Base-by-base conservation (phyloP, 306 rosid genomes). In the Coriaria nepalensis region DNA sequence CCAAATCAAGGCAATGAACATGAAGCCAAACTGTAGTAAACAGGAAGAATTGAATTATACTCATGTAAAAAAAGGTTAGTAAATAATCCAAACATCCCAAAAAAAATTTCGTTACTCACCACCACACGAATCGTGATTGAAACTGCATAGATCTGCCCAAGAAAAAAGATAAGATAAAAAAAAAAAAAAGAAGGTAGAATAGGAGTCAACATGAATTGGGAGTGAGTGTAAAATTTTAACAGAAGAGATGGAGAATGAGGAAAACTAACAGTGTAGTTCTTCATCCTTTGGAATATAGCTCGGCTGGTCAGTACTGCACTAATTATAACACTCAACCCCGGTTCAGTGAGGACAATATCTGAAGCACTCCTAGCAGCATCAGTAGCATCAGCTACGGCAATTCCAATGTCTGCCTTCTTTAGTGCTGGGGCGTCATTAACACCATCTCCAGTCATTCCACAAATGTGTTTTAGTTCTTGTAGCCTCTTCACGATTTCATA, bases 281-380 rank as follows among this genome's bases (percentile, higher is more conserved):
- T n/a, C n/a, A n/a, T n/a, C n/a, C n/a, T n/a, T n/a, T n/a, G n/a
- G 47, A 47, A 45, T 57, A 57, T 57, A 2, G 62, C 62, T 36
- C 62, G 62, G 38, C 62, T 57, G 15, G 62, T 57, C 52, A 57
- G 13, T 10, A 57, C 62, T 36, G 62, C 53, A 20, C 62, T 57
- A 8, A 57, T 57, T 15, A 57, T 57, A 2, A 57, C 62, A 46
- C 62, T 57, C 53, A 57, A 45, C 13, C 62, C 62, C n/a, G n/a
- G n/a, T n/a, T n/a, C n/a, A n/a, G n/a, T n/a, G n/a, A n/a, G n/a
- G n/a, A n/a, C n/a, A n/a, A n/a, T n/a, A n/a, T n/a, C n/a, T n/a
- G n/a, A n/a, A n/a, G n/a, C n/a, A n/a, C n/a, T n/a, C n/a, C n/a
- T 45, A 36, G 62, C 62, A 45, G 62, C 62, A 57, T 57, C 62